Conservation (phyloP, 2,329 filamentous ascomycete species). For the Fusarium avenaceum region DNA sequence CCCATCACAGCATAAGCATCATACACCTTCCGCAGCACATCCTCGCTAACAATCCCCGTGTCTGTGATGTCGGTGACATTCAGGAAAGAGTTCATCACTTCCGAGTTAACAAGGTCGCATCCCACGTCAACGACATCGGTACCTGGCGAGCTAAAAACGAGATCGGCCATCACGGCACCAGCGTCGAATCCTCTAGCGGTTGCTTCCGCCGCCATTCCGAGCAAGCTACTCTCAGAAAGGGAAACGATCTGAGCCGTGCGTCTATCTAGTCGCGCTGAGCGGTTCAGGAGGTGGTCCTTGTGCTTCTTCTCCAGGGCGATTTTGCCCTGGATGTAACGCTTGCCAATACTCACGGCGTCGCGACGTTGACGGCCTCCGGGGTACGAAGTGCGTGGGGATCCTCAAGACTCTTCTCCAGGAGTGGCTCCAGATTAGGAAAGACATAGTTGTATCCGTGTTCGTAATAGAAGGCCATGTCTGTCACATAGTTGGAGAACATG, state of each 20-base stretch:
- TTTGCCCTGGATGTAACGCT: constrained; percentile 44
- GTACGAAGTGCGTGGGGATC: constrained; percentile 41
- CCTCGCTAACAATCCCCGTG: constrained; percentile 35
- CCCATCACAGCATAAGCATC: constrained; percentile 43
- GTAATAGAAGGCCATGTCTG: constrained; percentile 45
- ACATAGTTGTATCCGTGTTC: constrained; percentile 47
- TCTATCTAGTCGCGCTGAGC: constrained; percentile 36
- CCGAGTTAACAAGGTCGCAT: constrained; percentile 43
- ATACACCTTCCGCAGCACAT: constrained; percentile 37
- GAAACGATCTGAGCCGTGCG: constrained; percentile 44
- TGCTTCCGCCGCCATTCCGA: constrained; percentile 45
- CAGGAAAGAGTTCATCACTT: constrained; percentile 46
- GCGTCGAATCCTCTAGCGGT: constrained; percentile 41
- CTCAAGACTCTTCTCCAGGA: constrained; percentile 33
- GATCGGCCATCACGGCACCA: constrained; percentile 42
- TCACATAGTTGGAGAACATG: constrained; percentile 47
- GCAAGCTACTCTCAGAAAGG: constrained; percentile 41
- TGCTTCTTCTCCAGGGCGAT: constrained; percentile 42
- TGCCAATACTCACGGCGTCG: constrained; percentile 40
- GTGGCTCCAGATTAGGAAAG: constrained; percentile 40
- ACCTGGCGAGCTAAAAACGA: constrained; percentile 46
- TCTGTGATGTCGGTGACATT: constrained; percentile 43
- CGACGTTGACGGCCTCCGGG: constrained; percentile 37
- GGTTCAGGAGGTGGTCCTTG: constrained; percentile 35
- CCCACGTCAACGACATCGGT: constrained; percentile 45